Base-by-base conservation (phyloP, 306 rosid genomes). In the Amphicarpaea edgeworthii region DNA sequence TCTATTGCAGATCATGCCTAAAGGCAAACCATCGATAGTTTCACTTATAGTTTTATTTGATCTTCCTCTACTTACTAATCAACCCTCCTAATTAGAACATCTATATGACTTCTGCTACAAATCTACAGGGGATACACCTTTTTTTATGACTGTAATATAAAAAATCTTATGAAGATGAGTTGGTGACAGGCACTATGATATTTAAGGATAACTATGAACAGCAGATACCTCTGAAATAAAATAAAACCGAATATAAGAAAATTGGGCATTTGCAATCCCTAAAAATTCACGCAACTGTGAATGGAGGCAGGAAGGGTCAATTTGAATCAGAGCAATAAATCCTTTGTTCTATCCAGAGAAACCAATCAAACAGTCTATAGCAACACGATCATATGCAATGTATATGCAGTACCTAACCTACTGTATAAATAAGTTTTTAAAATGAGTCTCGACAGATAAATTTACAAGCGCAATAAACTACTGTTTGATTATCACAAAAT, bases 181-280 rank as follows among this genome's bases (percentile, higher is more conserved):
- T n/a, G n/a, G n/a, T n/a, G n/a, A n/a, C n/a, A n/a, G n/a, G n/a
- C n/a, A n/a, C n/a, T n/a, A n/a, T n/a, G n/a, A n/a, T n/a, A n/a
- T n/a, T n/a, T n/a, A n/a, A n/a, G n/a, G n/a, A n/a, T n/a, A n/a
- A n/a, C n/a, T n/a, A n/a, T n/a, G 14, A 50, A 34, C 26, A 42
- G 8, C 12, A 17, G 24, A 38, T 67, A 24, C n/a, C 49, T 15
- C 0, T 6, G 15, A 5, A 28, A 28, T 5, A 28, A 0, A 5
- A 43, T 62, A 60, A 66, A 68, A 21, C 26, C 47, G 4, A 61
- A 60, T 21, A 68, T 21, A 50, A 50, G 24, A 53, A 81, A 49
- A 14, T 28, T 1, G 71, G 64, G 47, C 23, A 38, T 47, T 30
- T 26, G 42, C 67, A 60, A 60, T 74, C 23, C 60, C 21, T 16